Conservation (phyloP, 2,329 filamentous ascomycete species). For the Claviceps quebecensis region DNA sequence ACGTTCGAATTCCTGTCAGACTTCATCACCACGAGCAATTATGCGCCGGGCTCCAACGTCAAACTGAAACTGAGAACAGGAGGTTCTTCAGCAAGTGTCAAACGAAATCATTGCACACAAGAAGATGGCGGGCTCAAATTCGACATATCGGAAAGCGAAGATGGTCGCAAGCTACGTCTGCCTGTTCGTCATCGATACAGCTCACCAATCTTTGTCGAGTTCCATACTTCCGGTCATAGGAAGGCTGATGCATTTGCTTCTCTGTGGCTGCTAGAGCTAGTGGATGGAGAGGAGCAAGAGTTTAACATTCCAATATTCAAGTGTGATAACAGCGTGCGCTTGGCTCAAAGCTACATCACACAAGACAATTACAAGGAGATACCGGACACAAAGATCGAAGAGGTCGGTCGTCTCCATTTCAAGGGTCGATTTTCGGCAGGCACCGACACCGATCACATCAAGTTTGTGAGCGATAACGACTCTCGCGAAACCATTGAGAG, state of each 20-base stretch:
- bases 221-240: constrained; percentile 56
- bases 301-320: constrained; percentile 88
- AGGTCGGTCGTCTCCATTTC: constrained; percentile 73
- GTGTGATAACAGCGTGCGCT: constrained; percentile 57
- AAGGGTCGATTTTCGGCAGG: constrained; percentile 74
- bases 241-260: constrained; percentile 61
- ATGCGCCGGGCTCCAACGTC: constrained; percentile 49
- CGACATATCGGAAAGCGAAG: constrained; percentile 30
- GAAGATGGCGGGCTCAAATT: constrained; percentile 40
- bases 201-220: constrained; percentile 79
- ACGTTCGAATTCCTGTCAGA: constrained; percentile 79
- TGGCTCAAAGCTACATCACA: constrained; percentile 88
- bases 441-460: constrained; percentile 72
- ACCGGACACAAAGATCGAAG: constrained; percentile 62
- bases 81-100: constrained; percentile 61
- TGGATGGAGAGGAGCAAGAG: constrained; percentile 62
- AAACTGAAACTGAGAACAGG: constrained; percentile 74
- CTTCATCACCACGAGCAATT: constrained; percentile 50
- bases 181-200: constrained; percentile 86
- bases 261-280: constrained; percentile 74
- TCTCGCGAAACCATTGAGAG: constrained; percentile 86
- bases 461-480: constrained; percentile 75
- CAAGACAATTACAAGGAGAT: constrained; percentile 56
- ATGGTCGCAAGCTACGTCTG: constrained; percentile 45
- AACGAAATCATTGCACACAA: constrained; percentile 45